These are phyloP conservation scores for Aspergillus sp. DNA, from an alignment of 2,329 filamentous ascomycete species.

Conservation along the genomic window DNA sequence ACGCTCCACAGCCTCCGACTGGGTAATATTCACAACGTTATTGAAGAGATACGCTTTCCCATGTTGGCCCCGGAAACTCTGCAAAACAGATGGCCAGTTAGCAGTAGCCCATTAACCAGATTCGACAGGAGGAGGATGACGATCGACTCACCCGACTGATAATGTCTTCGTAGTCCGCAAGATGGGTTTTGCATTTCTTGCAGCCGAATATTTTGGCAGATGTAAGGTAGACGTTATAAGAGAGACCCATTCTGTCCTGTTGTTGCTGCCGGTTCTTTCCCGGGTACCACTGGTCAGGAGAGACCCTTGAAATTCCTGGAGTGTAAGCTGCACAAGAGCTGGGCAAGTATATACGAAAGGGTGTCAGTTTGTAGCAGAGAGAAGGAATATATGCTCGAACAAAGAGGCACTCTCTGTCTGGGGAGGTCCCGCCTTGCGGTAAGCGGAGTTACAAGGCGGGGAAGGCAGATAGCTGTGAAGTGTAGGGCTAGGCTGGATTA, in stretches of 20 bases:
- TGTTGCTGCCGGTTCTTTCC: conserved; percentile 15
- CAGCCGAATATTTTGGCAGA: conserved; percentile 87
- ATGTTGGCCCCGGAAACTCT: conserved; percentile 98
- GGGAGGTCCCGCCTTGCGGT: conserved; percentile 14
- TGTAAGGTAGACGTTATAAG: conserved; percentile 89
- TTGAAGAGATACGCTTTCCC: conserved; percentile 98
- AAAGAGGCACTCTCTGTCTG: conserved; percentile 4
- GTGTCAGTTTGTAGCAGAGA: conserved; percentile 3
- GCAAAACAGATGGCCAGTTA: conserved; percentile 12
- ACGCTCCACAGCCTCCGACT: conserved; percentile 80
- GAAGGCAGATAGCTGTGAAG: conserved; percentile 3
- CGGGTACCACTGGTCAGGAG: conserved; percentile 14
- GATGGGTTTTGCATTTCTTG: conserved; percentile 92
- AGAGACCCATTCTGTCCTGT: conserved; percentile 68
- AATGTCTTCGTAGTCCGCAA: conserved; percentile 93
- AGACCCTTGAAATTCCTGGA: conserved; percentile 14
- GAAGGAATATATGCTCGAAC: not conserved
- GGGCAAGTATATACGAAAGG: conserved; percentile 6
- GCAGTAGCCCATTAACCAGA: not conserved
- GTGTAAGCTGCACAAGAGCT: conserved; percentile 21
- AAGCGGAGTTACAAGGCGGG: conserved; percentile 8
- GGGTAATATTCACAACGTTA: conserved; percentile 84
- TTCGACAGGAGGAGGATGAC: too few species aligned
- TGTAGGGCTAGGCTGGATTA: not conserved
- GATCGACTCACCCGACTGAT: conserved; percentile 73